Evolutionary conservation across 2,329 filamentous ascomycete genomes (phyloP), one percentile per base, ranked within the genome.

Genomic region (Leptographium galeiforme): DNA sequence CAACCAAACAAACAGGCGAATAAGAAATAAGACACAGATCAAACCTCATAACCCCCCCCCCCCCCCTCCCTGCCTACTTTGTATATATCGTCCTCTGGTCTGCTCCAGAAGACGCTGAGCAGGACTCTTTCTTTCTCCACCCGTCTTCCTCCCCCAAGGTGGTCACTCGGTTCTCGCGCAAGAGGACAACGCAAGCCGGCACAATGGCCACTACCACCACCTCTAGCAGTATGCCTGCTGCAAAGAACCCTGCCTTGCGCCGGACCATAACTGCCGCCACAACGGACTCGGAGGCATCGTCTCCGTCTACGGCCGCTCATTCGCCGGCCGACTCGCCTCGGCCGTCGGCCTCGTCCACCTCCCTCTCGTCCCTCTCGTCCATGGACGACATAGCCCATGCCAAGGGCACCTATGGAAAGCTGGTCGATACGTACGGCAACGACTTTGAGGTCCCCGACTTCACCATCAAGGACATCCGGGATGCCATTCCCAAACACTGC

Each of bases 401-500:
- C 39, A 50, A 43, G 39, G 72, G 55, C 60, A 61, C 40, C 53
- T 82, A 78, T 61, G 81, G 79, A 62, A 81, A 83, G 67, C 79
- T 98, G 61, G 64, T 93, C 59, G 90, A 98, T 72, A 91, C 89
- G 13, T 93, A 95, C 68, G 93, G 93, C 70, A 95, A 97, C 70
- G 79, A 89, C 64, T 98, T 98, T 75, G 77, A 88, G 69, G 78
- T 95, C 54, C 93, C 93, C 61, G 85, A 97, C 72, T 98, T 86
- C 76, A 95, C 89, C 66, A 95, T 98, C 78, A 95, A 95, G 77
- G 81, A 98, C 67, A 91, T 98, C 67, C 85, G 89, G 64, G 87
- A 95, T 72, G 93, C 93, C 67, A 98, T 98, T 61, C 93, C 93
- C 59, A 89, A 90, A 71, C 93, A 96, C 78, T 98, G 93, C 79